These are phyloP conservation scores for Dalechampia spathulata DNA, from an alignment of 441 rosid genomes.

Conservation along the genomic window DNA sequence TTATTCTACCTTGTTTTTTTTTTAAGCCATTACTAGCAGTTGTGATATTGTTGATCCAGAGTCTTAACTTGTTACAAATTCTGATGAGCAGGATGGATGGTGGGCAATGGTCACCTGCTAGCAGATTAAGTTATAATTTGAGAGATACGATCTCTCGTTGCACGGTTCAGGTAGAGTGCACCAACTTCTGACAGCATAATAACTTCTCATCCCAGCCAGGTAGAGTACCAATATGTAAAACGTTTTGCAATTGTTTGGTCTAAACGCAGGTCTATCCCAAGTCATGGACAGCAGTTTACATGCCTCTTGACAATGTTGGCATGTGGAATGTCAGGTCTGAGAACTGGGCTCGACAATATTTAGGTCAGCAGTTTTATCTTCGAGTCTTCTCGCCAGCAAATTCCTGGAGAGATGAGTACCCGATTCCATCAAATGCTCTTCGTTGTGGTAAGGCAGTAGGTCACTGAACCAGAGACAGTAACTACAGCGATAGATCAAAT, in stretches of 20 bases:
- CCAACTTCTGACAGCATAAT: not conserved
- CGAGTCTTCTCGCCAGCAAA: slow-evolving; percentile 52
- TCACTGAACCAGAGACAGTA: slow-evolving; percentile 15
- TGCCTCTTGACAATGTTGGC: slow-evolving; percentile 75
- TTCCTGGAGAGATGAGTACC: slow-evolving; percentile 66
- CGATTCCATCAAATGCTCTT: slow-evolving; percentile 69
- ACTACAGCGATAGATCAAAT: not conserved
- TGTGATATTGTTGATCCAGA: not conserved
- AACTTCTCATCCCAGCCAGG: not conserved
- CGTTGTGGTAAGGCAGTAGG: slow-evolving; percentile 76
- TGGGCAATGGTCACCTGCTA: slow-evolving; percentile 60
- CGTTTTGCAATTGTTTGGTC: not conserved
- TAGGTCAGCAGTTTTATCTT: slow-evolving; percentile 75
- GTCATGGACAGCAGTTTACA: slow-evolving; percentile 74
- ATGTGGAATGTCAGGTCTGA: slow-evolving; percentile 87
- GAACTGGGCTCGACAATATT: slow-evolving; percentile 63
- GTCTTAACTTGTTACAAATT: not conserved
- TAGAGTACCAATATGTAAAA: not conserved
- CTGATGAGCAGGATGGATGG: slow-evolving; percentile 55
- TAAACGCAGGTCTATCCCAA: slow-evolving; percentile 66
- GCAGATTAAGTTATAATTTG: slow-evolving; percentile 50
- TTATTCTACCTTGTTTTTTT: too few species aligned
- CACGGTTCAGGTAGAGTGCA: slow-evolving; percentile 53
- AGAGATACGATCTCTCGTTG: slow-evolving; percentile 59
- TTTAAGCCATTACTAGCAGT: not conserved